phyloP scores from a whole-genome alignment of 2,329 filamentous ascomycete genomes.

The Ophiognomonia clavigignenti-juglandacearum region DNA sequence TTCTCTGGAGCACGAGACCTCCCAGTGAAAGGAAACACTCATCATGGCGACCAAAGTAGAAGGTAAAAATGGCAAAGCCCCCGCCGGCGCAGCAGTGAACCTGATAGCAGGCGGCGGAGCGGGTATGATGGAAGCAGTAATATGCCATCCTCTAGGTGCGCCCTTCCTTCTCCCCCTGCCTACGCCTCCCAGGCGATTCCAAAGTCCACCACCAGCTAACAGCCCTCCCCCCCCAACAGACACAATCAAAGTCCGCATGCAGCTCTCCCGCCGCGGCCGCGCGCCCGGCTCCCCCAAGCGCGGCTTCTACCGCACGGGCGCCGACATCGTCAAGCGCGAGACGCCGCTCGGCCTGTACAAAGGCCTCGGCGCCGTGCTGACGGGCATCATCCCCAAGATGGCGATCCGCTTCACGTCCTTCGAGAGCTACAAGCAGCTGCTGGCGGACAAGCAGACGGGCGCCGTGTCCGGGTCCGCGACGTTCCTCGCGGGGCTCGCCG shows the following conservation, averaged over 20 bases:
- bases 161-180: conserved; percentile 12
- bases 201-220: too few species aligned
- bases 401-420: conserved; percentile 98
- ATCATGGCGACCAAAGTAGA: conserved; percentile 40
- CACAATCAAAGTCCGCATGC: conserved; percentile 99
- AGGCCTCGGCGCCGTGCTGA: conserved; percentile 92
- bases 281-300: conserved; percentile 79
- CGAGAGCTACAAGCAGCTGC: conserved; percentile 84
- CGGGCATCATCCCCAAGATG: conserved; percentile 98
- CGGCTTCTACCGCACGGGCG: conserved; percentile 82
- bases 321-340: conserved; percentile 82
- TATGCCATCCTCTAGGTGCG: conserved; percentile 86
- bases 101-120: conserved; percentile 88
- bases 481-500: conserved; percentile 70
- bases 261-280: conserved; percentile 82
- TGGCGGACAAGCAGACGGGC: conserved; percentile 66
- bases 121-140: conserved; percentile 98
- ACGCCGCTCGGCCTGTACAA: conserved; percentile 94
- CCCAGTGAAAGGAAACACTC: conserved; percentile 19
- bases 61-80: conserved; percentile 59
- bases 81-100: conserved; percentile 82
- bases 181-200: too few species aligned
- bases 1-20: conserved; percentile 19
- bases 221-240: conserved; percentile 42
- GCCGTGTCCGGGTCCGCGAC: conserved; percentile 66